phyloP scores from a whole-genome alignment of 352 stramenopile species.

The Pythium sukuiense region DNA sequence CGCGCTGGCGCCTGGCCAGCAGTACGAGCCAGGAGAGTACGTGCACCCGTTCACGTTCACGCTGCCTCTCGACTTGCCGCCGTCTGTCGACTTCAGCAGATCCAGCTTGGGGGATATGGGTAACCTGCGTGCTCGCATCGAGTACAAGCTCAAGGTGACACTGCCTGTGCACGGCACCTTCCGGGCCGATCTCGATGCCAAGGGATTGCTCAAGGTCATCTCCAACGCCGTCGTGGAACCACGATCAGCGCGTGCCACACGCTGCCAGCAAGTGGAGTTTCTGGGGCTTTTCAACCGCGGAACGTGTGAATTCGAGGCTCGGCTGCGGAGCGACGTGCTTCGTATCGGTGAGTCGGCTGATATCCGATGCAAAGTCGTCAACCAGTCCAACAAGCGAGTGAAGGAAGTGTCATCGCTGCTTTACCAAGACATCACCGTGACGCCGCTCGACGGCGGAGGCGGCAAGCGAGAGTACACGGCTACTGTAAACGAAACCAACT shows the following conservation, averaged over 20 bases:
- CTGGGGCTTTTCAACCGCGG: slow-evolving; percentile 14
- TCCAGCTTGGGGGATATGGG: slow-evolving; percentile 14
- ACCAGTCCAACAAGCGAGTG: slow-evolving; percentile 24
- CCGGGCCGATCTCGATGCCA: slow-evolving; percentile 16
- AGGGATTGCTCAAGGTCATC: slow-evolving; percentile 8
- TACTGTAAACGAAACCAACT: slow-evolving; percentile 9
- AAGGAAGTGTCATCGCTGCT: slow-evolving; percentile 8
- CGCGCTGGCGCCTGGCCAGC: slow-evolving; percentile 4
- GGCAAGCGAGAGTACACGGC: slow-evolving; percentile 17
- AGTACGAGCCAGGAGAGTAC: slow-evolving; percentile 17
- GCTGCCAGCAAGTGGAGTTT: slow-evolving; percentile 12
- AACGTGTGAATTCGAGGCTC: slow-evolving; percentile 14
- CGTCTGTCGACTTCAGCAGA: slow-evolving; percentile 13
- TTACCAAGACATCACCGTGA: slow-evolving; percentile 24
- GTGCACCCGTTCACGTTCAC: slow-evolving; percentile 17
- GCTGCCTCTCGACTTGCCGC: slow-evolving; percentile 12
- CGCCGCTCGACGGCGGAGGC: slow-evolving; percentile 13
- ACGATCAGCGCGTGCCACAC: slow-evolving; percentile 4
- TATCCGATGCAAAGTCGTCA: slow-evolving; percentile 22
- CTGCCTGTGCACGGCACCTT: slow-evolving; percentile 11
- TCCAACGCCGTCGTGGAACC: neutral
- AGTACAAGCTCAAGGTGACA: slow-evolving; percentile 21
- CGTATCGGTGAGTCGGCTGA: slow-evolving; percentile 16
- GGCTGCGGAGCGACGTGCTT: slow-evolving; percentile 19
- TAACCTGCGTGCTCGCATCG: slow-evolving; percentile 15